Conservation (phyloP, 2,329 filamentous ascomycete species). For the Graphilbum fragrans region DNA sequence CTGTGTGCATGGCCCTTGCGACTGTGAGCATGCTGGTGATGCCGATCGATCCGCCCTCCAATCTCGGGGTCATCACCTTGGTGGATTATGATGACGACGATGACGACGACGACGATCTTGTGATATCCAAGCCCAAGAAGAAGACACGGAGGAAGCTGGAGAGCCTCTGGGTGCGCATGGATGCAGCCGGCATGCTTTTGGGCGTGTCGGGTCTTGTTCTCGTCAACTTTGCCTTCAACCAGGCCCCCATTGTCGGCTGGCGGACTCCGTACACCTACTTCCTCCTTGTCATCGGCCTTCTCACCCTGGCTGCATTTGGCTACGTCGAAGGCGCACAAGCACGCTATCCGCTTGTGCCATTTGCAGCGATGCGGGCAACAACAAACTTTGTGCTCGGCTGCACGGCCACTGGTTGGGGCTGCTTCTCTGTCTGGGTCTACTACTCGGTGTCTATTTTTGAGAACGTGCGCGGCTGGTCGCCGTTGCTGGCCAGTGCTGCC, state of each 20-base stretch:
- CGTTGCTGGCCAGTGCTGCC: conserved; percentile 31
- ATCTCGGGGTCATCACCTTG: not conserved
- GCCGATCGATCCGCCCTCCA: conserved; percentile 8
- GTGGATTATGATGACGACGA: not conserved
- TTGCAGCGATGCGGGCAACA: conserved; percentile 29
- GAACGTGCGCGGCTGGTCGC: conserved; percentile 21
- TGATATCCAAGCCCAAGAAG: not conserved
- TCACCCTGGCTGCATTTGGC: conserved; percentile 37
- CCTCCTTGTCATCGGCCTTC: conserved; percentile 35
- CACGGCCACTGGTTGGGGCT: conserved; percentile 28
- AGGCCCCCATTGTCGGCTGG: conserved; percentile 42
- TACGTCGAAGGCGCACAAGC: conserved; percentile 29
- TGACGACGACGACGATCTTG: not conserved
- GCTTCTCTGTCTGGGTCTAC: conserved; percentile 28
- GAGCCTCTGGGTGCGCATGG: conserved; percentile 15
- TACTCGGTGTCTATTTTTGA: conserved; percentile 26
- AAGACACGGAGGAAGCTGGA: conserved; percentile 3
- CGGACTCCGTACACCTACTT: conserved; percentile 35
- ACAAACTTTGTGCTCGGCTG: conserved; percentile 36
- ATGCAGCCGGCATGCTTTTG: conserved; percentile 14
- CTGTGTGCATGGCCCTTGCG: conserved; percentile 13
- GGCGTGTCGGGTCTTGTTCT: conserved; percentile 39
- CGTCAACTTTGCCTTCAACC: conserved; percentile 48
- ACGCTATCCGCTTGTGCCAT: conserved; percentile 37
- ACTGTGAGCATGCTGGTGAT: conserved; percentile 12